Conservation (phyloP, 345 rosid genomes). For the Aethionema arabicum region DNA sequence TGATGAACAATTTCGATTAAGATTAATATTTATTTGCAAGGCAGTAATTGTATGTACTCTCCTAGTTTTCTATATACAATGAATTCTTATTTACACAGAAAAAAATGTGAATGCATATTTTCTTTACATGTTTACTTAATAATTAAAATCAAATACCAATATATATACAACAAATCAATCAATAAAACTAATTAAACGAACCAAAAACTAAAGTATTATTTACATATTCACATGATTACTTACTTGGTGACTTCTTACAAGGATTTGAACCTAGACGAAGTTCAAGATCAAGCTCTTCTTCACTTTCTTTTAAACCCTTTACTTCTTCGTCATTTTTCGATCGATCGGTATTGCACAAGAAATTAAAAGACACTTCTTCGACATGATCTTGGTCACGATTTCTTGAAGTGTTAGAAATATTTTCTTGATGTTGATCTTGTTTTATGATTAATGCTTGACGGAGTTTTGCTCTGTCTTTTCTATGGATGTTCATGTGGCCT, state of each 20-base stretch:
- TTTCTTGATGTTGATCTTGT: slow-evolving; percentile 21
- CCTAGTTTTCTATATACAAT: too few relatives aligned
- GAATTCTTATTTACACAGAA: too few relatives aligned
- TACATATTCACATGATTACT: slow-evolving; percentile 4
- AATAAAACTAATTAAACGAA: too few relatives aligned
- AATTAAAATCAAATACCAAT: too few relatives aligned
- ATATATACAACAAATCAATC: too few relatives aligned
- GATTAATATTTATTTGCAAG: too few relatives aligned
- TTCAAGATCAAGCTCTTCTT: slow-evolving; percentile 36
- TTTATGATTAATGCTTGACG: slow-evolving; percentile 30
- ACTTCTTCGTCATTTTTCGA: slow-evolving; percentile 26
- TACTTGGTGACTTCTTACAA: slow-evolving; percentile 31
- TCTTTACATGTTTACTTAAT: too few relatives aligned
- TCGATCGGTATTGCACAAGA: slow-evolving; percentile 25
- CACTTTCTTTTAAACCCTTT: slow-evolving; percentile 27
- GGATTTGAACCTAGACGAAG: slow-evolving; percentile 40
- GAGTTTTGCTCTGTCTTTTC: slow-evolving; percentile 51
- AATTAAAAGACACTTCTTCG: background rate
- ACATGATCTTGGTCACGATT: slow-evolving; percentile 28
- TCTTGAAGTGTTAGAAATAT: slow-evolving; percentile 18
- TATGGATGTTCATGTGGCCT: slow-evolving; percentile 90
- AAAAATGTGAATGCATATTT: too few relatives aligned
- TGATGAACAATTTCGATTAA: too few relatives aligned
- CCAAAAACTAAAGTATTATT: background rate
- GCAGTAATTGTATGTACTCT: too few relatives aligned